phyloP scores from a whole-genome alignment of 2,329 filamentous ascomycete species.

The Pyricularia sp. region DNA sequence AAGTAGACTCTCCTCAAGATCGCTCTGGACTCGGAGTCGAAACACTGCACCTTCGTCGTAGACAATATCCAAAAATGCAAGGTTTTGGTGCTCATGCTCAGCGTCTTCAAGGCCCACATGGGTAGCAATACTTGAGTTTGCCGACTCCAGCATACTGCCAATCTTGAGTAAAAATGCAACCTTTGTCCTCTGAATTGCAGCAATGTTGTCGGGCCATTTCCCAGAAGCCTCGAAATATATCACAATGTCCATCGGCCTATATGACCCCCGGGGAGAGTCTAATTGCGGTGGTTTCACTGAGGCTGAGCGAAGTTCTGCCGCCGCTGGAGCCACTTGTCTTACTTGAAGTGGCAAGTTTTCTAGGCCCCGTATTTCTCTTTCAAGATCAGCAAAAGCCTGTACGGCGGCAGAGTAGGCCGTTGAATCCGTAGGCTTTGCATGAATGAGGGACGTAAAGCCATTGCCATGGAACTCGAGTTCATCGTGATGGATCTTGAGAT shows the following conservation, averaged over 20 bases:
- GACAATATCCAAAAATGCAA: slow-evolving; percentile 69
- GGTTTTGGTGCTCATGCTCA: slow-evolving; percentile 55
- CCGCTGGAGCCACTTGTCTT: slow-evolving; percentile 62
- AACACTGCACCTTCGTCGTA: slow-evolving; percentile 66
- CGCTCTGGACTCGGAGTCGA: slow-evolving; percentile 76
- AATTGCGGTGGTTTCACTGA: slow-evolving; percentile 42
- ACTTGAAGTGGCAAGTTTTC: slow-evolving; percentile 81
- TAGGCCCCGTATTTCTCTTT: slow-evolving; percentile 62
- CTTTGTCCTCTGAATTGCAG: slow-evolving; percentile 86
- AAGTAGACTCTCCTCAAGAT: slow-evolving; percentile 70
- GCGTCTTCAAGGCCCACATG: slow-evolving; percentile 73
- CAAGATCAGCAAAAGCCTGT: slow-evolving; percentile 58
- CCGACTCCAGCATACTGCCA: slow-evolving; percentile 52
- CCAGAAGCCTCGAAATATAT: slow-evolving; percentile 88
- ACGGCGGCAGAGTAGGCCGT: slow-evolving; percentile 55
- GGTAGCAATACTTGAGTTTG: slow-evolving; percentile 43
- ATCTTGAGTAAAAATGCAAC: slow-evolving; percentile 76
- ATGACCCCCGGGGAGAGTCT: slow-evolving; percentile 27
- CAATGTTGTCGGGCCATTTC: slow-evolving; percentile 85
- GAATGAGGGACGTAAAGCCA: slow-evolving; percentile 35
- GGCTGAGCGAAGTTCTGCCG: slow-evolving; percentile 60
- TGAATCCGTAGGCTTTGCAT: slow-evolving; percentile 32
- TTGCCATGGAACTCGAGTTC: slow-evolving; percentile 36
- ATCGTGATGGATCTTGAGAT: slow-evolving; percentile 41
- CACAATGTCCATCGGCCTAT: slow-evolving; percentile 58